Percentiles rank a stretch among this genome's conserved stretches.
phyloP scores from a whole-genome alignment of 306 rosid species.

The Cucumis sativus region DNA sequence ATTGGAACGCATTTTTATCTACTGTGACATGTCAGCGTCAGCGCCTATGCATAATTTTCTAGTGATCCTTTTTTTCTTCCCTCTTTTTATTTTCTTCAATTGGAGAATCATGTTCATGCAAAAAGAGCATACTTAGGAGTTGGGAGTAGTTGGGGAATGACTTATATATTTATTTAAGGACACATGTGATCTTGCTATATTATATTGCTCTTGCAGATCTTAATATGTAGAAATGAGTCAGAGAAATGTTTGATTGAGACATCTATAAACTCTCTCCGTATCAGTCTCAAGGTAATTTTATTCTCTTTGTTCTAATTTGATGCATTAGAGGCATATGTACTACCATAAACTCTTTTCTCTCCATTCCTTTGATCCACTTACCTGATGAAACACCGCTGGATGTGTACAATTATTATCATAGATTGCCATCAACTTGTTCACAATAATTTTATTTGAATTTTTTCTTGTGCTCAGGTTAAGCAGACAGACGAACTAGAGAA shows the following conservation, averaged over 20 bases:
- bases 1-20: not conserved
- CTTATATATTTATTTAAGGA: not conserved
- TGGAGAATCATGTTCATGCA: not conserved
- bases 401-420: not conserved
- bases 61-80: not conserved
- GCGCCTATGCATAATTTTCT: not conserved
- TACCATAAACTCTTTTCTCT: not conserved
- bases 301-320: not conserved
- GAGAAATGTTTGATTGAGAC: constrained; percentile 94
- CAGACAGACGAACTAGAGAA: constrained; percentile 98
- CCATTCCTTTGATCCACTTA: not conserved
- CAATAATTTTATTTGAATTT: not conserved
- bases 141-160: not conserved
- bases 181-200: not conserved
- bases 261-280: constrained; percentile 86
- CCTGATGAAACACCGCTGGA: not conserved
- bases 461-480: constrained; percentile 57
- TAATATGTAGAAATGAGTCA: constrained; percentile 91
- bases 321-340: not conserved
- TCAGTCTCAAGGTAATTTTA: constrained; percentile 76
- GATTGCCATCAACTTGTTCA: not conserved
- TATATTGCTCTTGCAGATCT: constrained; percentile 39
- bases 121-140: not conserved
- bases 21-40: not conserved
- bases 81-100: not conserved